These are phyloP conservation scores for Vicia sativa DNA, from an alignment of 306 rosid genomes.

Conservation along the genomic window DNA sequence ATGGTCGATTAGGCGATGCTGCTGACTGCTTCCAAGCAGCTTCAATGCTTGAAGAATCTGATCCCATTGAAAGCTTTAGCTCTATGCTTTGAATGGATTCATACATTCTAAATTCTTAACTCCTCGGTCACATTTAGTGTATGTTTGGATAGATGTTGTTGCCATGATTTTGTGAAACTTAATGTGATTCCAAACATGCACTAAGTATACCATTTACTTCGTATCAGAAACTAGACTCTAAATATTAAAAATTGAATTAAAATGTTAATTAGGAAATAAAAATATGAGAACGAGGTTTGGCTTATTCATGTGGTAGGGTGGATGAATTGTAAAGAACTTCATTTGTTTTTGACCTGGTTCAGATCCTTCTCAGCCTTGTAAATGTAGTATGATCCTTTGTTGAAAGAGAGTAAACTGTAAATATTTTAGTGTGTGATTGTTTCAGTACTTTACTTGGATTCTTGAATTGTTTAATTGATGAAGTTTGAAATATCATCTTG, in stretches of 20 bases:
- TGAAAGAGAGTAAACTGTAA: constrained; percentile 9
- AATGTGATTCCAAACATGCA: background rate
- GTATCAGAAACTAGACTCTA: constrained; percentile 30
- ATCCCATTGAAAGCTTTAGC: constrained; percentile 80
- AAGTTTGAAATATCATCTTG: too few relatives aligned
- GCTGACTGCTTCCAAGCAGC: constrained; percentile 96
- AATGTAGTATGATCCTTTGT: constrained; percentile 43
- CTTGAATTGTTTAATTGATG: too few relatives aligned
- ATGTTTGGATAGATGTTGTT: background rate
- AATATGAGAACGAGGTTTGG: constrained; percentile 14
- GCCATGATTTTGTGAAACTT: background rate
- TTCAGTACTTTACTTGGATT: too few relatives aligned
- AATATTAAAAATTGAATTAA: constrained; percentile 16
- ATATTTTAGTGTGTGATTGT: background rate
- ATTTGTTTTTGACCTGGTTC: constrained; percentile 23
- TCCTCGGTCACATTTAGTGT: constrained; percentile 8
- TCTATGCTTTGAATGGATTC: constrained; percentile 48
- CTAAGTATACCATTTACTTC: background rate
- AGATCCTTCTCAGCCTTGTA: constrained; percentile 53
- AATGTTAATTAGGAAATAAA: constrained; percentile 31
- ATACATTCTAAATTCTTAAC: background rate
- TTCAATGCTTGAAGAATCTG: constrained; percentile 90
- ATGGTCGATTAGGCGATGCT: constrained; percentile 77
- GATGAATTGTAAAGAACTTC: constrained; percentile 33
- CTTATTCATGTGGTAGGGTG: constrained; percentile 32